Percentiles rank a stretch among this genome's conserved stretches.
Evolutionary conservation across 345 rosid species (phyloP).

Genomic region (Iberis pinnata): DNA sequence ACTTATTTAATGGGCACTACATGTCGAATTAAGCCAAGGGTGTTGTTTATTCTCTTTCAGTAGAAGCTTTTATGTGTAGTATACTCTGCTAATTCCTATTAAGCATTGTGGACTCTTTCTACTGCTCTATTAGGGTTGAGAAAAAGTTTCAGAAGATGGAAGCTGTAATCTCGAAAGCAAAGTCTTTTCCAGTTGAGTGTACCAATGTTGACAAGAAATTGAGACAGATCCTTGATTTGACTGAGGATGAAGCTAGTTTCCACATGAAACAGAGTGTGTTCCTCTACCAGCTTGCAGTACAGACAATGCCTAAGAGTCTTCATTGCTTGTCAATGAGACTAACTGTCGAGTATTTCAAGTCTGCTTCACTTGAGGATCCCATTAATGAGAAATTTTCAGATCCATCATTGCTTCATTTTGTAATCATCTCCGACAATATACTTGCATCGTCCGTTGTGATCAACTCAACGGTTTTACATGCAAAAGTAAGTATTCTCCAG

Average conservation of each 20-base stretch:
- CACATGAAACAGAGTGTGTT: conserved; percentile 75
- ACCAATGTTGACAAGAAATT: conserved; percentile 86
- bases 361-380: conserved; percentile 37
- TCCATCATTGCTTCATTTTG: conserved; percentile 60
- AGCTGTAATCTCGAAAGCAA: conserved; percentile 61
- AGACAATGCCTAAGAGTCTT: conserved; percentile 90
- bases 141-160: conserved; percentile 60
- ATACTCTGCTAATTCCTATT: conserved; percentile 3
- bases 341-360: conserved; percentile 79
- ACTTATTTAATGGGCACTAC: not conserved
- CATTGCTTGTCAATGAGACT: conserved; percentile 88
- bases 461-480: conserved; percentile 68
- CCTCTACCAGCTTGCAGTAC: conserved; percentile 79
- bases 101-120: conserved; percentile 7
- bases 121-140: conserved; percentile 46
- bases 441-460: conserved; percentile 87
- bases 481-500: conserved; percentile 43
- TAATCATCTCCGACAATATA: conserved; percentile 70
- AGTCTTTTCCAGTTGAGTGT: conserved; percentile 64
- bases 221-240: conserved; percentile 83
- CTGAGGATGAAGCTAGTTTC: conserved; percentile 87
- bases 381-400: conserved; percentile 54
- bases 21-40: not conserved
- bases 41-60: conserved; percentile 2
- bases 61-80: conserved; percentile 10